Evolutionary conservation across 176 grass and related monocot genomes (phyloP).

Genomic region (Eragrostis curvula): DNA sequence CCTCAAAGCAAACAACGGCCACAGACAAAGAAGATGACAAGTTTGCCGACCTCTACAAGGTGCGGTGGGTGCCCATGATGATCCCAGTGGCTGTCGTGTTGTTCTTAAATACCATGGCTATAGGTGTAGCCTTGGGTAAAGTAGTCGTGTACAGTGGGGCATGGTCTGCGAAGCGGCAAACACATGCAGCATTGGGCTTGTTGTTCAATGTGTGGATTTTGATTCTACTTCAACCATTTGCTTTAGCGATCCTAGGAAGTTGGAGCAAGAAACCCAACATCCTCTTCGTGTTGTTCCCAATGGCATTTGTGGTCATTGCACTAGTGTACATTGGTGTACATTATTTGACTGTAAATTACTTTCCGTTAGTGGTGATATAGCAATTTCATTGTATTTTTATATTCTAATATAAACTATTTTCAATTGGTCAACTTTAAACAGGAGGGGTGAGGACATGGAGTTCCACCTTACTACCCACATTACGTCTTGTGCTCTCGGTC

Average conservation of each 20-base stretch:
- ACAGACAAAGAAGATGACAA: neutral
- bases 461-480: no score
- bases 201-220: constrained; percentile 30
- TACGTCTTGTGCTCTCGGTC: no score
- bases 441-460: no score
- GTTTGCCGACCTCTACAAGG: constrained; percentile 11
- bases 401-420: neutral
- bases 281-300: neutral
- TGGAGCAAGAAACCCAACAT: neutral
- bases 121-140: constrained; percentile 20
- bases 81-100: neutral
- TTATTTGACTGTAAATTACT: neutral
- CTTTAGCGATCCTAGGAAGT: neutral
- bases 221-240: neutral
- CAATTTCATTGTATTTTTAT: neutral
- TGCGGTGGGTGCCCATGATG: constrained; percentile 19
- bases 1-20: neutral
- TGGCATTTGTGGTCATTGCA: neutral
- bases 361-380: constrained; percentile 22
- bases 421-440: neutral
- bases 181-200: neutral
- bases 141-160: neutral
- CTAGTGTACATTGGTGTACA: neutral
- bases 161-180: neutral
- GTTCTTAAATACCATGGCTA: neutral